Evolutionary conservation across 768 basidiomycete genomes (phyloP).

Genomic region (Mycena crocata): DNA sequence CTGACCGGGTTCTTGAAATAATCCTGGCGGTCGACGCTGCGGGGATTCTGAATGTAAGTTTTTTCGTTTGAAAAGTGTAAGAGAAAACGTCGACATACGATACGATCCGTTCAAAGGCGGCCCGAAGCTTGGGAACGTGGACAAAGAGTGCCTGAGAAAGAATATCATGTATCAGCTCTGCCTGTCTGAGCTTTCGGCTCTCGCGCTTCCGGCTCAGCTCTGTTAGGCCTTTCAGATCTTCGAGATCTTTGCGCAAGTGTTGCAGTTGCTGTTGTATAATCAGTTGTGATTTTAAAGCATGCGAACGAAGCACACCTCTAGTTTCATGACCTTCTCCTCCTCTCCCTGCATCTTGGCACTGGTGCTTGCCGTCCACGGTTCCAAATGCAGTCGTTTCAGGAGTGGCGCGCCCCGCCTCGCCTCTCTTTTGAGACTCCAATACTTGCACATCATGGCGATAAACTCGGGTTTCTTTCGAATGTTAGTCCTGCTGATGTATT

Average conservation of each 20-base stretch:
- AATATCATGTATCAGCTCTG: conserved; percentile 73
- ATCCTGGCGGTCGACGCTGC: conserved; percentile 77
- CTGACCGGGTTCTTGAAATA: conserved; percentile 89
- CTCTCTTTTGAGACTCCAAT: conserved; percentile 98
- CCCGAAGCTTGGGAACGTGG: conserved; percentile 68
- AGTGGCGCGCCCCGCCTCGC: conserved; percentile 93
- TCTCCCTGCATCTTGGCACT: conserved; percentile 75
- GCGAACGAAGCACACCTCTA: conserved; percentile 67
- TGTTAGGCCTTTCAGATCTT: conserved; percentile 73
- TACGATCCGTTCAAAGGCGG: conserved; percentile 77
- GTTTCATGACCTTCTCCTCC: conserved; percentile 83
- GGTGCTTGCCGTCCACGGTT: conserved; percentile 94
- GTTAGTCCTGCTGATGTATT: conserved; percentile 77
- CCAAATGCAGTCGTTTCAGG: conserved; percentile 91
- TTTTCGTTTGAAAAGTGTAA: neutral
- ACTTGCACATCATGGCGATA: conserved; percentile 82
- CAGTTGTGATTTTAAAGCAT: conserved; percentile 5
- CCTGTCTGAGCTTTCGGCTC: conserved; percentile 78
- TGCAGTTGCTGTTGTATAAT: conserved; percentile 58
- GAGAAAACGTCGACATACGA: conserved; percentile 57
- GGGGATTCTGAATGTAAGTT: conserved; percentile 19
- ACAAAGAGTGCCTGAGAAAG: conserved; percentile 75
- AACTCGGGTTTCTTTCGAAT: conserved; percentile 85
- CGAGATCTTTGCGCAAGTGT: conserved; percentile 81
- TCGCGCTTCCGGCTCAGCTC: conserved; percentile 83